Conservation (phyloP, 1,139 yeast genomes). For the Zhuliangozyma parablackwelliae region DNA sequence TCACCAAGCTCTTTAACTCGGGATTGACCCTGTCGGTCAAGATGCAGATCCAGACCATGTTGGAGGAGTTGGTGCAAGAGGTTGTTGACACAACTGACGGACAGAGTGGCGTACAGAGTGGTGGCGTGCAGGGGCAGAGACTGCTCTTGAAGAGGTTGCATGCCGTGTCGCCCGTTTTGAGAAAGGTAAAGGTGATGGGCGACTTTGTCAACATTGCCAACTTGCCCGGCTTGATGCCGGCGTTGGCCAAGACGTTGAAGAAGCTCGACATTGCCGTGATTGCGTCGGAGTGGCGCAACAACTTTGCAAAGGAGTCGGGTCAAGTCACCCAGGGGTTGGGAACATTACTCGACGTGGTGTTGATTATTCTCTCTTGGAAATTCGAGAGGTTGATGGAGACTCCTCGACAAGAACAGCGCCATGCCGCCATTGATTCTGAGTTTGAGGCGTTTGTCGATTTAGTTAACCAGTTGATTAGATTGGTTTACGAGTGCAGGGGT, state of each 20-base stretch:
- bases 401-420: constrained; percentile 12
- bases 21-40: constrained; percentile 21
- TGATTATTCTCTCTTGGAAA: constrained; percentile 30
- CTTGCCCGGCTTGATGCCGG: constrained; percentile 7
- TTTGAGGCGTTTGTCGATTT: constrained; percentile 10
- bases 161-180: constrained; percentile 15
- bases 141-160: constrained; percentile 13
- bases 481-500: constrained; percentile 6
- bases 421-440: constrained; percentile 9
- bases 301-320: constrained; percentile 15
- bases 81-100: constrained; percentile 3
- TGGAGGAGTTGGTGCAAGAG: constrained; percentile 16
- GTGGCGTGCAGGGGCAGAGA: constrained; percentile 13
- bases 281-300: constrained; percentile 18
- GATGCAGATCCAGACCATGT: constrained; percentile 20
- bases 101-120: constrained; percentile 1
- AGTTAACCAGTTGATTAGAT: constrained; percentile 8
- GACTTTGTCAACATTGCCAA: constrained; percentile 15
- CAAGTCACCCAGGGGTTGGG: constrained; percentile 14
- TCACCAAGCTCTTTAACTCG: constrained; percentile 9
- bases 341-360: constrained; percentile 20
- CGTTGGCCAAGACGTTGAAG: constrained; percentile 15
- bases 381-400: constrained; percentile 28
- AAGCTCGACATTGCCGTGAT: constrained; percentile 17
- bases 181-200: constrained; percentile 26